These are phyloP conservation scores for Venturia effusa DNA, from an alignment of 2,329 filamentous ascomycete species.

Conservation along the genomic window DNA sequence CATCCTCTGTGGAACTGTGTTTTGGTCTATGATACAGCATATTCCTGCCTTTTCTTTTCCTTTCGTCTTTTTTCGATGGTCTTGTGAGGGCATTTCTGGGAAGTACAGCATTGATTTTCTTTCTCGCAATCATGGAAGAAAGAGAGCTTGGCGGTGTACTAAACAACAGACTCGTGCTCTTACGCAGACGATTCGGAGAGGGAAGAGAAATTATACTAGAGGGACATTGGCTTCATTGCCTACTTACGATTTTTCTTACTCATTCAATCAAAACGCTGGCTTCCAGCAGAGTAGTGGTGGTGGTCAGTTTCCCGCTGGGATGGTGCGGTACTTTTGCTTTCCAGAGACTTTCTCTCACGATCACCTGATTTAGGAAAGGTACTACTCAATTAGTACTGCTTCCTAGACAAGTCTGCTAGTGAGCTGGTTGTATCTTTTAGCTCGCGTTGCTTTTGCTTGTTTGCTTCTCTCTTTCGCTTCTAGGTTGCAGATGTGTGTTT, in stretches of 20 bases:
- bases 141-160: background rate
- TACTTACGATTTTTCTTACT: background rate
- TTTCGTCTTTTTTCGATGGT: background rate
- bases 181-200: background rate
- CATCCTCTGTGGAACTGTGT: background rate
- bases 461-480: no score
- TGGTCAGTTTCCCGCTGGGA: background rate
- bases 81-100: background rate
- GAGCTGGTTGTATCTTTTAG: background rate
- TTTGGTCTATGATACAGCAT: background rate
- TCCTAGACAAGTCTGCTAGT: no score
- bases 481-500: background rate
- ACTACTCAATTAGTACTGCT: background rate
- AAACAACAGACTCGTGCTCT: background rate
- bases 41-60: background rate
- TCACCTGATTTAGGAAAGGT: background rate
- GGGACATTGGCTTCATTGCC: conserved; percentile 1
- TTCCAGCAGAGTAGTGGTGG: background rate
- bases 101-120: background rate
- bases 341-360: background rate
- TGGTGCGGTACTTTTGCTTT: background rate
- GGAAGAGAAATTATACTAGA: background rate
- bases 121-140: background rate
- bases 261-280: background rate
- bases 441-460: background rate